phyloP scores from a whole-genome alignment of 345 rosid species.

The Brassica incana region DNA sequence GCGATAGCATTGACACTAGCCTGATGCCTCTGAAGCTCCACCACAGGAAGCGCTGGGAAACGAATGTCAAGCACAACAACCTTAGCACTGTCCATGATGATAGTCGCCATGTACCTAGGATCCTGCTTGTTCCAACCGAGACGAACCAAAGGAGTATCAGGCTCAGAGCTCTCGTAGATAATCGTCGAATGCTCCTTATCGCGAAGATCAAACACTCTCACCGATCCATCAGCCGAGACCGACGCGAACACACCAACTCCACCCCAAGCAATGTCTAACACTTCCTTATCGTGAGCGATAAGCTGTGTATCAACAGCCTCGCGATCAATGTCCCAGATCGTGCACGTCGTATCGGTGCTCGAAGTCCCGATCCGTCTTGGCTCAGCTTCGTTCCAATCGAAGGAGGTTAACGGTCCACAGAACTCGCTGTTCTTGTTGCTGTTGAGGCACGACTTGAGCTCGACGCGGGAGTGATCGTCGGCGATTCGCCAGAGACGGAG shows the following conservation, averaged over 20 bases:
- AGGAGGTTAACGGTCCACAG: slow-evolving; percentile 92
- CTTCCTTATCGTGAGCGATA: slow-evolving; percentile 96
- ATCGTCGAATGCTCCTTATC: slow-evolving; percentile 94
- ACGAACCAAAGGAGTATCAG: slow-evolving; percentile 86
- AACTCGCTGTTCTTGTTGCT: slow-evolving; percentile 88
- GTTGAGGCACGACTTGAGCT: slow-evolving; percentile 71
- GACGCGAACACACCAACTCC: slow-evolving; percentile 93
- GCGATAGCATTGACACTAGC: slow-evolving; percentile 90
- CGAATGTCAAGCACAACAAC: slow-evolving; percentile 72
- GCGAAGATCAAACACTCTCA: slow-evolving; percentile 80
- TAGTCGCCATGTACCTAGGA: slow-evolving; percentile 95
- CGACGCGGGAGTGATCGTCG: slow-evolving; percentile 68
- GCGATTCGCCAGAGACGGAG: slow-evolving; percentile 86
- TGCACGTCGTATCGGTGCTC: slow-evolving; percentile 90
- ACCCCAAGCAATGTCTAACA: slow-evolving; percentile 97
- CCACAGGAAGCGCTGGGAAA: slow-evolving; percentile 86
- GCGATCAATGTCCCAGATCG: slow-evolving; percentile 89
- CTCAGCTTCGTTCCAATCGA: slow-evolving; percentile 98
- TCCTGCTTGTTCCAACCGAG: slow-evolving; percentile 99
- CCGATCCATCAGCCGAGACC: slow-evolving; percentile 92
- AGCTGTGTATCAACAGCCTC: slow-evolving; percentile 93
- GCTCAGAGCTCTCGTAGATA: slow-evolving; percentile 90
- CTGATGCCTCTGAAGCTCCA: slow-evolving; percentile 90
- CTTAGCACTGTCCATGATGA: slow-evolving; percentile 57
- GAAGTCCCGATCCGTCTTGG: slow-evolving; percentile 89